phyloP scores from a whole-genome alignment of 345 rosid species.

The Rhizophora apiculata region DNA sequence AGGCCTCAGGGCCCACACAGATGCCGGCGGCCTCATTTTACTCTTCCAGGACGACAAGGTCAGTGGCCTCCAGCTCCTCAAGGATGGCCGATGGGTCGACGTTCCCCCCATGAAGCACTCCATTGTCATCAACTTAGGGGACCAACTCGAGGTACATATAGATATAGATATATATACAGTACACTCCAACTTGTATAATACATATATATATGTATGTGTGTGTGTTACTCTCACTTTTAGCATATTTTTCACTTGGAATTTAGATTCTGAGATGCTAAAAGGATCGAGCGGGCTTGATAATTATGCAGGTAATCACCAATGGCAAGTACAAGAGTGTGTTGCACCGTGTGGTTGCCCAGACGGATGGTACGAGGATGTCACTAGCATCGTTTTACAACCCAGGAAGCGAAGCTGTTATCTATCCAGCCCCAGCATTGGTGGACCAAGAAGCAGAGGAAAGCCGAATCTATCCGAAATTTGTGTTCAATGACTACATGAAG shows the following conservation, averaged over 20 bases:
- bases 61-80: constrained; percentile 92
- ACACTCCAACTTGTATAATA: too few relatives aligned
- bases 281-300: not conserved
- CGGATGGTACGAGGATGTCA: constrained; percentile 82
- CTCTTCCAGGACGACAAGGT: constrained; percentile 87
- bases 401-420: constrained; percentile 69
- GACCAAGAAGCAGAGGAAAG: constrained; percentile 39
- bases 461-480: constrained; percentile 61
- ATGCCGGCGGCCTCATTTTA: constrained; percentile 88
- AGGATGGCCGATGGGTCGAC: constrained; percentile 77
- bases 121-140: constrained; percentile 88
- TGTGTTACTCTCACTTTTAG: too few relatives aligned
- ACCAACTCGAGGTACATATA: constrained; percentile 75
- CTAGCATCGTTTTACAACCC: constrained; percentile 93
- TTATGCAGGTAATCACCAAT: constrained; percentile 67
- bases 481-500: constrained; percentile 89
- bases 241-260: too few relatives aligned
- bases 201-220: too few relatives aligned
- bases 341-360: constrained; percentile 75
- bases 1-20: constrained; percentile 95
- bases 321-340: constrained; percentile 85
- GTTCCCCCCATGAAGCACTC: constrained; percentile 82
- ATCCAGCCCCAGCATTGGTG: constrained; percentile 59
- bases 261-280: too few relatives aligned
- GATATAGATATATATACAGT: too few relatives aligned